Conservation (phyloP, 169 alveolate species). For the Toxoplasma gondii region DNA sequence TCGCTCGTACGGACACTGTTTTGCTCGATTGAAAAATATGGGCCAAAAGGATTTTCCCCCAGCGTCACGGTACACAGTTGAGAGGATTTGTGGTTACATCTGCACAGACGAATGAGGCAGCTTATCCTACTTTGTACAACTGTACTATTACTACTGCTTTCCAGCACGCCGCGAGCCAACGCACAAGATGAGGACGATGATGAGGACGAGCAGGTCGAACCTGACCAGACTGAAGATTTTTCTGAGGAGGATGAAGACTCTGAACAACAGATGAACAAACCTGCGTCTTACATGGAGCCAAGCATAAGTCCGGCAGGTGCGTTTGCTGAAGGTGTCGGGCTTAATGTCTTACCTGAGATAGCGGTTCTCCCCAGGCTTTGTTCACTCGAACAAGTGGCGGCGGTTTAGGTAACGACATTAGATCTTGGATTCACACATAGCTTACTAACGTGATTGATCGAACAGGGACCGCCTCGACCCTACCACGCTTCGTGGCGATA, state of each 20-base stretch:
- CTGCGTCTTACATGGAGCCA: neutral
- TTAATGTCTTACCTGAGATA: neutral
- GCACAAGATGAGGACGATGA: neutral
- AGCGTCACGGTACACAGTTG: too few species aligned
- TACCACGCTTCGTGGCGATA: neutral
- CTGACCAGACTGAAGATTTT: neutral
- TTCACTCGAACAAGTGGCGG: neutral
- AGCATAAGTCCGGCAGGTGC: constrained; percentile 5
- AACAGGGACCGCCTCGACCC: constrained; percentile 24
- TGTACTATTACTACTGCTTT: neutral
- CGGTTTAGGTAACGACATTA: neutral
- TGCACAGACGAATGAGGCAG: too few species aligned
- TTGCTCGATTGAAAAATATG: too few species aligned
- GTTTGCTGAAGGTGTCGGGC: neutral
- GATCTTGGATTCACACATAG: neutral
- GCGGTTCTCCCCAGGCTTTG: neutral
- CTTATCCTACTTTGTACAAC: too few species aligned
- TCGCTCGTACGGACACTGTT: too few species aligned
- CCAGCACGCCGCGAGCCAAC: neutral
- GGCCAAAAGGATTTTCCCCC: too few species aligned
- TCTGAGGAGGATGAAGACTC: neutral
- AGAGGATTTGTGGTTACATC: too few species aligned
- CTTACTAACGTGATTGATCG: neutral
- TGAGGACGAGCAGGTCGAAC: neutral
- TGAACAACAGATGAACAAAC: neutral